Percentiles rank a stretch among this genome's conserved stretches.
Conservation (phyloP, 2,329 filamentous ascomycete genomes). For the Dactylellina haptotyla region DNA sequence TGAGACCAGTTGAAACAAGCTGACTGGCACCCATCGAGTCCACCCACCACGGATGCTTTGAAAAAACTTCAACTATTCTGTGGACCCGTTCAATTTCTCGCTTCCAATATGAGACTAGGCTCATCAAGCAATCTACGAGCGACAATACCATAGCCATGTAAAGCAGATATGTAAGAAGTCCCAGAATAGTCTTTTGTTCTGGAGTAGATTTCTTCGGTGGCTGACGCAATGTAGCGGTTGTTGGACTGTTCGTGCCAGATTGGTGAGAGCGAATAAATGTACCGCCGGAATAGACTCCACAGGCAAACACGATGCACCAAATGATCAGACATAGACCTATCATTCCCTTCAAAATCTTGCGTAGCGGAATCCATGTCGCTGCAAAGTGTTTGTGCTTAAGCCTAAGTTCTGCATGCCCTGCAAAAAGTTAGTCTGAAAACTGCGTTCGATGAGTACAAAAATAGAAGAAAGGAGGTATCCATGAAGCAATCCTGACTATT, state of each 20-base stretch:
- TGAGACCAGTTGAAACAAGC: no score
- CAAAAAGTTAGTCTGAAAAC: neutral
- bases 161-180: no score
- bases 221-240: no score
- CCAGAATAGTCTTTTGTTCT: neutral
- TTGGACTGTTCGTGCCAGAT: no score
- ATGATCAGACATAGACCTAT: neutral
- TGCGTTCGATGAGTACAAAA: neutral
- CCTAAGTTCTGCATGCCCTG: slow-evolving; percentile 11
- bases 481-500: slow-evolving; percentile 5
- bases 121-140: neutral
- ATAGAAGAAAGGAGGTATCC: neutral
- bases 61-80: neutral
- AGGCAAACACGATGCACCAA: neutral
- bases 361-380: no score
- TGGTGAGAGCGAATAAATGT: no score
- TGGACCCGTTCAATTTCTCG: neutral
- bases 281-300: neutral
- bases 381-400: neutral
- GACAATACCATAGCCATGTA: neutral
- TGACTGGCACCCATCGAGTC: neutral
- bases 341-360: neutral
- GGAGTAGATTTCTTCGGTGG: neutral
- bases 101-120: neutral
- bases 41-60: neutral